Conservation (phyloP, 306 rosid genomes). For the Citrullus mucosospermus region DNA sequence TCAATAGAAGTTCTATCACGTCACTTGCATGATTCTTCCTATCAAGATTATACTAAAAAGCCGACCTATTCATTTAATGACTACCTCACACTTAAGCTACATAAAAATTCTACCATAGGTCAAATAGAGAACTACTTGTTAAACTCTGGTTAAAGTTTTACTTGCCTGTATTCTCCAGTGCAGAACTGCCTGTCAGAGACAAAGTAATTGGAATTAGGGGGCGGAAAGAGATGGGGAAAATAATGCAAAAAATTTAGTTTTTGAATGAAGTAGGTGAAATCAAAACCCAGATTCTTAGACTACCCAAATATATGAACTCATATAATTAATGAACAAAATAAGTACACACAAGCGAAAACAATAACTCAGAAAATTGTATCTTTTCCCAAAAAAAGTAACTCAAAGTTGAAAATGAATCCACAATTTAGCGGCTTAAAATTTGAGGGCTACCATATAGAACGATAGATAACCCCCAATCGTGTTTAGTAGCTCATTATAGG, state of each 20-base stretch:
- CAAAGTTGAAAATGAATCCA: neutral
- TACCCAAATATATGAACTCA: neutral
- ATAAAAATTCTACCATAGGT: neutral
- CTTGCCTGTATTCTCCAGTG: conserved; percentile 89
- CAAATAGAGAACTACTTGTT: neutral
- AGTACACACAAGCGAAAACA: neutral
- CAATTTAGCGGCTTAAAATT: conserved; percentile 34
- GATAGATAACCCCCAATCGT: conserved; percentile 33
- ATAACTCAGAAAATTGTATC: too few species aligned
- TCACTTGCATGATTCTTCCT: neutral
- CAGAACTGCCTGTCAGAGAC: conserved; percentile 70
- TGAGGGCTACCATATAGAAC: conserved; percentile 18
- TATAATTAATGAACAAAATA: neutral
- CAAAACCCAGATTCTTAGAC: neutral
- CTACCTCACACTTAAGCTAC: neutral
- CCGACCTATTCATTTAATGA: neutral
- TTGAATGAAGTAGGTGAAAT: neutral
- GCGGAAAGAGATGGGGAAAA: neutral
- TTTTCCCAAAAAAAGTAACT: too few species aligned
- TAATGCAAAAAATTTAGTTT: neutral
- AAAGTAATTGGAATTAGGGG: conserved; percentile 4
- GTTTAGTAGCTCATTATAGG: conserved; percentile 22
- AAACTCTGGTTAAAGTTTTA: neutral
- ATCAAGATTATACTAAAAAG: neutral
- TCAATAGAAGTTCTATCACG: neutral